A percentile compares a stretch with the other conserved stretches of the same genome.
Evolutionary conservation across 2,329 filamentous ascomycete genomes (phyloP).

Genomic region (Cytospora leucostoma): DNA sequence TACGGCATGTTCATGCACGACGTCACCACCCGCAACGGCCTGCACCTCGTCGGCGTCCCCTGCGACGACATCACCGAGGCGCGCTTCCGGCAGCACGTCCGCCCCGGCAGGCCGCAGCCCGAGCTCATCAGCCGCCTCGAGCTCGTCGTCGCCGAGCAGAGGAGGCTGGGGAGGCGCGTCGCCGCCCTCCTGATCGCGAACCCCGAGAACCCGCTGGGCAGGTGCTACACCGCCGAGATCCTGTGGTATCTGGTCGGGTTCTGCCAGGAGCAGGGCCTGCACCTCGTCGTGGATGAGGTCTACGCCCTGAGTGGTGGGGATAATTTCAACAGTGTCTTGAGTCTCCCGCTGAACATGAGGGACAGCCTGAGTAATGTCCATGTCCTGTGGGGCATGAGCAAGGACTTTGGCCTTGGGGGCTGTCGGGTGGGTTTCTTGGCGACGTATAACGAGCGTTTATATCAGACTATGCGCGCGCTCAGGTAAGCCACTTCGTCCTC

Average conservation of each 20-base stretch:
- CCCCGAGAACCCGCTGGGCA: conserved; percentile 24
- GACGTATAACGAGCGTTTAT: conserved; percentile 23
- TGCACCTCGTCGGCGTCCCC: conserved; percentile 19
- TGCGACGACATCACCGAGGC: conserved; percentile 26
- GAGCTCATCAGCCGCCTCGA: conserved; percentile 19
- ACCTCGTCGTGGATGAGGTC: conserved; percentile 25
- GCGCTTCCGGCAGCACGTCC: conserved; percentile 21
- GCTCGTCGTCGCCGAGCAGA: conserved; percentile 14
- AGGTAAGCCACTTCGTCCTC: conserved; percentile 7
- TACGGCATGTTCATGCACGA: conserved; percentile 26
- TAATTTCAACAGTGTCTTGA: conserved; percentile 21
- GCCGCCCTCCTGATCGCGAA: conserved; percentile 25
- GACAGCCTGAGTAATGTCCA: conserved; percentile 22
- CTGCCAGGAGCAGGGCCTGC: conserved; percentile 20
- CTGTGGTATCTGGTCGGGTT: conserved; percentile 20
- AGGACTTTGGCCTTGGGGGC: conserved; percentile 25
- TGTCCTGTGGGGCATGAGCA: conserved; percentile 18
- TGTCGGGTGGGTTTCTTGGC: conserved; percentile 22
- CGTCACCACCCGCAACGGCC: conserved; percentile 20
- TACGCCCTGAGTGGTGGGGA: conserved; percentile 22
- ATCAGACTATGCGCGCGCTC: conserved; percentile 24
- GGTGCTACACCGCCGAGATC: conserved; percentile 20
- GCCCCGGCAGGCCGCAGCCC: conserved; percentile 21
- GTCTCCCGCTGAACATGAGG: conserved; percentile 8
- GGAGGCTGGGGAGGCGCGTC: conserved; percentile 18